Base-by-base conservation (phyloP, 2,329 filamentous ascomycete genomes). In the Fusarium miscanthi region DNA sequence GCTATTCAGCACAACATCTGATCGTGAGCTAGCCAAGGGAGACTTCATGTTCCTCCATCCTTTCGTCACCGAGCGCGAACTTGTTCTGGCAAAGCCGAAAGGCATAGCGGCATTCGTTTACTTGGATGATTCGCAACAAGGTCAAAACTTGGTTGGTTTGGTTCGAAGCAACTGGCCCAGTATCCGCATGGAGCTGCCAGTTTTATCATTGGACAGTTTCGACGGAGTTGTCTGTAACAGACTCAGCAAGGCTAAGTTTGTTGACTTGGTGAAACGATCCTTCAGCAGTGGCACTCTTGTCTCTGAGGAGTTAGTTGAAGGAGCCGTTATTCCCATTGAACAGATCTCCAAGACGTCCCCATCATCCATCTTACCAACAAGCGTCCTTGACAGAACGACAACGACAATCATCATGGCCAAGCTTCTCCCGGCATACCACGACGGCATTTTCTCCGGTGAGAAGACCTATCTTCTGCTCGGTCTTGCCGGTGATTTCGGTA, bases 301-400 rank as follows among this genome's bases (percentile, higher is more conserved):
- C 0, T 31, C 37, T 9, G 16, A n/a, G 7, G 12, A 9, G 19
- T 7, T 19, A 21, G 37, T 33, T 2, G 37, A 41, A 6, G 37
- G 27, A 19, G 21, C 21, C 16, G 16, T 41, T 17, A 54, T 41
- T 8, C 19, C 52, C 2, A 16, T 54, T 4, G 25, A 31, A 3
- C 0, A 41, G 6, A 41, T 41, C 4, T 31, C 37, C 21, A 54
- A 41, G 23, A 9, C 0, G 0, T 6, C 37, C 0, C 21, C 27
- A 2, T 40, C 52, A 7, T 31, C 37, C 5, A 16, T 40, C 21
- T 23, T 54, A 21, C 37, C 27, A 17, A 40, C 21, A 17, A 54
- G 25, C 11, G 27, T 54, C 27, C 21, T 40, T 23, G 37, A 54
- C 12, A 54, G 52, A 41, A 41, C 23, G 21, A 41, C 19, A 2